Conservation (phyloP, 2,329 filamentous ascomycete genomes). For the Phoma sp. region DNA sequence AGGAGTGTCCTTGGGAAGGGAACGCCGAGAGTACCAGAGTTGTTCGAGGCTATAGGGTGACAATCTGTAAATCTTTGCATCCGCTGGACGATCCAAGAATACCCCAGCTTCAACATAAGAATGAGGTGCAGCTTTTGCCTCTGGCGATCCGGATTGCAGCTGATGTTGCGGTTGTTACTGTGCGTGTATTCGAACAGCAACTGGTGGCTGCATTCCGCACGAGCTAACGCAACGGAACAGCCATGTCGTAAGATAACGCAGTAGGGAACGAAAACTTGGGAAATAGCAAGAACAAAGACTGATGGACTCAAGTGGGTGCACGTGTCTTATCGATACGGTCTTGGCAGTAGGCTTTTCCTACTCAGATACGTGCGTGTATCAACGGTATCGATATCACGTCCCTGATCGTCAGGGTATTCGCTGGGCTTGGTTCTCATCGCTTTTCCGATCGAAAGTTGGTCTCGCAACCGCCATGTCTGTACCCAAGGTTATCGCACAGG, state of each 20-base stretch:
- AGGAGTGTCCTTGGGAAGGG: neutral
- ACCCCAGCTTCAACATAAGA: neutral
- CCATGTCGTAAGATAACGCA: neutral
- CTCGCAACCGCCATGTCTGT: slow-evolving; percentile 21
- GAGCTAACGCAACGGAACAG: neutral
- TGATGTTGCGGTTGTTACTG: neutral
- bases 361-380: neutral
- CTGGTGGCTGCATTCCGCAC: neutral
- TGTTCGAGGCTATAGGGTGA: neutral
- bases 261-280: neutral
- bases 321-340: slow-evolving; percentile 9
- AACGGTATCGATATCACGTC: neutral
- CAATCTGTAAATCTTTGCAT: neutral
- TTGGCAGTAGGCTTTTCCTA: slow-evolving; percentile 3
- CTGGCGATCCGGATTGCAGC: neutral
- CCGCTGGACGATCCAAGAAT: neutral
- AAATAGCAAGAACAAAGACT: neutral
- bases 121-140: neutral
- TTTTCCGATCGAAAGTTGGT: neutral
- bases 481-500: slow-evolving; percentile 16
- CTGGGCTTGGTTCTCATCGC: neutral
- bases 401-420: neutral
- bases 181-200: neutral
- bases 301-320: neutral
- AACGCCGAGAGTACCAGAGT: neutral